Conservation (phyloP, 345 rosid genomes). For the Eucalyptus albens region DNA sequence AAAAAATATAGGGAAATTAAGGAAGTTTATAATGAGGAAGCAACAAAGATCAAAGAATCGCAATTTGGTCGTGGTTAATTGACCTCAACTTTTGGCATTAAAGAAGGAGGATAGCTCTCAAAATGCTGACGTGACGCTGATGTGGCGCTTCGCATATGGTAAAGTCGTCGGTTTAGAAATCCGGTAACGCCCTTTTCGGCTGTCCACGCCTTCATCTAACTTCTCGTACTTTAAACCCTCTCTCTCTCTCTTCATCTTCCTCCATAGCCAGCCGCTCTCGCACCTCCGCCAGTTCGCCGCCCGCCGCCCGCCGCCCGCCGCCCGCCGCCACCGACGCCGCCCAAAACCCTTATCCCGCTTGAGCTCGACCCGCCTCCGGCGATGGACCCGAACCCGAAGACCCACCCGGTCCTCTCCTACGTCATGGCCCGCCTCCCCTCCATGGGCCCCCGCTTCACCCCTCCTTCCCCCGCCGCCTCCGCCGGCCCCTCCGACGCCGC, state of each 20-base stretch:
- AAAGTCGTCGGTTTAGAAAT: neutral
- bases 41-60: neutral
- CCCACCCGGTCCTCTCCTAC: conserved; percentile 79
- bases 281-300: neutral
- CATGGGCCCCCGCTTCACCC: conserved; percentile 21
- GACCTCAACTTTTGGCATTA: neutral
- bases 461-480: neutral
- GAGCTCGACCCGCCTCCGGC: neutral
- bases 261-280: neutral
- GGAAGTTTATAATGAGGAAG: neutral
- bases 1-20: neutral
- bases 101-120: too few species aligned
- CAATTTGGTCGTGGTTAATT: neutral
- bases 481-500: neutral
- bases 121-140: neutral
- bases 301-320: too few species aligned
- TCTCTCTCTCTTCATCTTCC: neutral
- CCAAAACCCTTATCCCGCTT: neutral
- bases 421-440: conserved; percentile 68
- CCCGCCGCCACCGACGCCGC: neutral
- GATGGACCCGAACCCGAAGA: conserved; percentile 71
- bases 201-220: neutral
- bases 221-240: neutral
- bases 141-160: neutral
- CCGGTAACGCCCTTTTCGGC: neutral